Conservation (phyloP, 805 yeast genomes). For the Starmerella geochares region DNA sequence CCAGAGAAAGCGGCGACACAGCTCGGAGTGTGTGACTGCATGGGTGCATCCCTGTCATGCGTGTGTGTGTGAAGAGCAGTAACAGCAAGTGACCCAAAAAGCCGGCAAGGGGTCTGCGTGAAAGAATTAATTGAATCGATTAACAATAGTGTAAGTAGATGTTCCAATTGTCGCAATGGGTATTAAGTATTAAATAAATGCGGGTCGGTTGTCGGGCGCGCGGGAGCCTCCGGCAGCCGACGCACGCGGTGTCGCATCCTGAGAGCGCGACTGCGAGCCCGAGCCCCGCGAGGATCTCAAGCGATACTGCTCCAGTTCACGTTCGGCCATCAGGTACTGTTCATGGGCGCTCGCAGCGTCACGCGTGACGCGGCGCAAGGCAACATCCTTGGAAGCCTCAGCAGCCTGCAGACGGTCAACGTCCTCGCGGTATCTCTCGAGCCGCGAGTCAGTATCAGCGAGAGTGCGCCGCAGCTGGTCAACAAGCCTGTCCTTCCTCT, state of each 20-base stretch:
- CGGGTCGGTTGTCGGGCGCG: background rate
- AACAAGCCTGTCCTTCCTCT: conserved; percentile 27
- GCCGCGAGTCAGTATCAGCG: conserved; percentile 40
- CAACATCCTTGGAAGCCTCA: conserved; percentile 15
- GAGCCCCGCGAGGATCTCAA: background rate
- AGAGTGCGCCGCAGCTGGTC: conserved; percentile 41
- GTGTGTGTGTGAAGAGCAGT: too few species aligned
- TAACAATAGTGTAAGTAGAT: too few species aligned
- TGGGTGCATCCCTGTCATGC: too few species aligned
- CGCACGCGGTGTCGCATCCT: background rate
- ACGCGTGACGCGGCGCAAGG: conserved; percentile 38
- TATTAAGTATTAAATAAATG: conserved; percentile 3
- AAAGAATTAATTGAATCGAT: too few species aligned
- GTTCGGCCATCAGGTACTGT: conserved; percentile 39
- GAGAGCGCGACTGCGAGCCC: background rate
- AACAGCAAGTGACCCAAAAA: too few species aligned
- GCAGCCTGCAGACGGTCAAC: conserved; percentile 29
- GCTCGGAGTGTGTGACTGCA: too few species aligned
- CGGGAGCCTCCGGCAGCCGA: background rate
- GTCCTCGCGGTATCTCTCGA: conserved; percentile 36
- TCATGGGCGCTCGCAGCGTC: conserved; percentile 45
- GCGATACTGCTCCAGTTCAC: conserved; percentile 38
- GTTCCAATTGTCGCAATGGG: too few species aligned
- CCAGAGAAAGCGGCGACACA: too few species aligned
- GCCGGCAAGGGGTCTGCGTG: too few species aligned